phyloP scores from a whole-genome alignment of 1,284 basidiomycete genomes.

The Leccinum solheimii region DNA sequence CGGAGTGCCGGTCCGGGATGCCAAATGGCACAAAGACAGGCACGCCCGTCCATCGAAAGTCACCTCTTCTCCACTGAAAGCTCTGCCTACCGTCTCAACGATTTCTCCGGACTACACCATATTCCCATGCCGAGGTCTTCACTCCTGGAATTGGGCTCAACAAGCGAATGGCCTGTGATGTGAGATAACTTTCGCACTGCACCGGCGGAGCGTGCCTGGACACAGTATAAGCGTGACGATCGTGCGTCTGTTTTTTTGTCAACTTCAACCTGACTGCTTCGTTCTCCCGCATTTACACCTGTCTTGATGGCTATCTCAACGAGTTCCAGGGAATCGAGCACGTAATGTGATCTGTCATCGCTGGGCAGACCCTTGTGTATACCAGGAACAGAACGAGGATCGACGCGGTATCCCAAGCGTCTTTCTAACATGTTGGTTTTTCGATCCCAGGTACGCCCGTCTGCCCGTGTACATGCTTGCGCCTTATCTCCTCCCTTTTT shows the following conservation, averaged over 20 bases:
- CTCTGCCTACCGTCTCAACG: background rate
- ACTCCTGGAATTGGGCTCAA: background rate
- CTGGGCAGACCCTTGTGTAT: background rate
- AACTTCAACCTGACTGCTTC: background rate
- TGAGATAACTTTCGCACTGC: background rate
- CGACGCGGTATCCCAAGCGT: background rate
- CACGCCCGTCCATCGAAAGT: background rate
- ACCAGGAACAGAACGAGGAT: background rate
- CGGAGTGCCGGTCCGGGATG: background rate
- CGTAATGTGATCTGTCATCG: background rate
- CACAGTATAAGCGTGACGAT: background rate
- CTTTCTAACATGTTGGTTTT: background rate
- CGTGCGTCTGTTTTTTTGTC: background rate
- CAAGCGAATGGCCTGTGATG: background rate
- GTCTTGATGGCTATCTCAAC: background rate
- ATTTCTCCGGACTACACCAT: background rate
- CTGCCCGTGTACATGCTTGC: background rate
- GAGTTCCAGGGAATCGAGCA: background rate
- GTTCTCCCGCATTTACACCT: background rate
- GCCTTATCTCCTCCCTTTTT: background rate
- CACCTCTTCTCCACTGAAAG: background rate
- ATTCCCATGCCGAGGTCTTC: background rate
- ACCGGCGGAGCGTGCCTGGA: background rate
- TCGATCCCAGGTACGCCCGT: background rate
- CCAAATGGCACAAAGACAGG: background rate